phyloP scores from a whole-genome alignment of 1,284 basidiomycete species.

The Sanghuangporus weigelae region DNA sequence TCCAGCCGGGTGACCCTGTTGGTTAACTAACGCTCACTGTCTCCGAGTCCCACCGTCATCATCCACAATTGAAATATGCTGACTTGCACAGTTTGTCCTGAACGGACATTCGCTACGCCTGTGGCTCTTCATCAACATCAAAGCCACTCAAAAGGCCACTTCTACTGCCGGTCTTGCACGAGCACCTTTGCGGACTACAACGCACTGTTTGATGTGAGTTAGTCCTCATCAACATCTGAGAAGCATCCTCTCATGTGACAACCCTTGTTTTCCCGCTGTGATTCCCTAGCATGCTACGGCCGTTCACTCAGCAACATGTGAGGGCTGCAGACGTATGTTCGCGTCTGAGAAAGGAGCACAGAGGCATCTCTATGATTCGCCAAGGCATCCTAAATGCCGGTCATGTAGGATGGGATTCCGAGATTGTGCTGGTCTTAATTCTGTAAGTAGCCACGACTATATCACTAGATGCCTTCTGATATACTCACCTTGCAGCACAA shows the following conservation, averaged over 20 bases:
- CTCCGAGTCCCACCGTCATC: too few species aligned
- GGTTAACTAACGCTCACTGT: too few species aligned
- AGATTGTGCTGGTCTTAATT: not conserved
- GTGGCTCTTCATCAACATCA: conserved; percentile 12
- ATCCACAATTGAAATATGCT: not conserved
- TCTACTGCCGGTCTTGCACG: conserved; percentile 5
- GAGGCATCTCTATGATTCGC: conserved; percentile 12
- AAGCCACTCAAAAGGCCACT: conserved; percentile 8
- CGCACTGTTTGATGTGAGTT: conserved; percentile 6
- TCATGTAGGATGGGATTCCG: conserved; percentile 11
- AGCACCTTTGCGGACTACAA: not conserved
- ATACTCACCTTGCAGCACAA: conserved; percentile 4
- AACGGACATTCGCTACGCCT: conserved; percentile 2
- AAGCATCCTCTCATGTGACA: not conserved
- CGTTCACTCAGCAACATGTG: conserved; percentile 1
- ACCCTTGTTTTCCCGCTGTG: not conserved
- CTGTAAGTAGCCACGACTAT: not conserved
- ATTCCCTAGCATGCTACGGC: not conserved
- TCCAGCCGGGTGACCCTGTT: not conserved
- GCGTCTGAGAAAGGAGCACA: not conserved
- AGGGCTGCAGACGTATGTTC: conserved; percentile 8
- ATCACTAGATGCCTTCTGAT: not conserved
- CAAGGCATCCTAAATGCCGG: conserved; percentile 15
- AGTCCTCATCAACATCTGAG: not conserved
- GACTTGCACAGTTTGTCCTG: not conserved